A percentile compares a stretch with the other conserved stretches of the same genome.
These are phyloP conservation scores for Penicillium canescens DNA, from an alignment of 495 filamentous ascomycete genomes.

Conservation along the genomic window DNA sequence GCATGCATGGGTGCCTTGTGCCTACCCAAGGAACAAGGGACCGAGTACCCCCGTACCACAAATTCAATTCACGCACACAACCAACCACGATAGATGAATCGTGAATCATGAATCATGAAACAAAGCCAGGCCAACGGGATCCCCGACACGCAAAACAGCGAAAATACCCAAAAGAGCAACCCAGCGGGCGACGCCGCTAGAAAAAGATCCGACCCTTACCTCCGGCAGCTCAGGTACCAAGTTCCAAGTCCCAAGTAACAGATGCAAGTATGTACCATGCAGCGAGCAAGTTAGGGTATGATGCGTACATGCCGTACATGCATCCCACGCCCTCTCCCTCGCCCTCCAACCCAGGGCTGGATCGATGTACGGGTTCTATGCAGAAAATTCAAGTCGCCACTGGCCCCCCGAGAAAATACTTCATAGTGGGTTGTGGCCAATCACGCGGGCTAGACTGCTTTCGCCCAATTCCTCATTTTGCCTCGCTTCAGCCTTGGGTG, in stretches of 20 bases:
- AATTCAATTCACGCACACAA: too few species aligned
- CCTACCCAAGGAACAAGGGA: too few species aligned
- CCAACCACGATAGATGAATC: not conserved
- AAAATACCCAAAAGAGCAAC: conserved; percentile 7
- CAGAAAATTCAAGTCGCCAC: not conserved
- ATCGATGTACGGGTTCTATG: too few species aligned
- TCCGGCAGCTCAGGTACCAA: not conserved
- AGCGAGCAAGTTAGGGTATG: too few species aligned
- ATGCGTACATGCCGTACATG: too few species aligned
- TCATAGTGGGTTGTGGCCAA: too few species aligned
- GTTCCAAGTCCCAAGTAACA: not conserved
- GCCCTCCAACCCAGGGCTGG: too few species aligned
- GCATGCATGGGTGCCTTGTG: too few species aligned
- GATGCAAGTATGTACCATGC: too few species aligned
- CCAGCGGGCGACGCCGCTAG: not conserved
- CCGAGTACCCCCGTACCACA: too few species aligned
- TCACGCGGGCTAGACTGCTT: too few species aligned
- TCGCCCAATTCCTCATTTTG: conserved; percentile 7
- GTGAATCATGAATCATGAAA: conserved; percentile 8
- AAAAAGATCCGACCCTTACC: not conserved
- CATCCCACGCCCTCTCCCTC: too few species aligned
- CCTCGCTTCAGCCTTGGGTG: conserved; percentile 16
- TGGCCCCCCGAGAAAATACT: not conserved
- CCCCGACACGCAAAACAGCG: not conserved
- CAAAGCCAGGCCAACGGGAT: not conserved